Evolutionary conservation across 1,284 basidiomycete species (phyloP), one percentile per base, ranked within the genome.

Genomic region (Pterulicium gracile): DNA sequence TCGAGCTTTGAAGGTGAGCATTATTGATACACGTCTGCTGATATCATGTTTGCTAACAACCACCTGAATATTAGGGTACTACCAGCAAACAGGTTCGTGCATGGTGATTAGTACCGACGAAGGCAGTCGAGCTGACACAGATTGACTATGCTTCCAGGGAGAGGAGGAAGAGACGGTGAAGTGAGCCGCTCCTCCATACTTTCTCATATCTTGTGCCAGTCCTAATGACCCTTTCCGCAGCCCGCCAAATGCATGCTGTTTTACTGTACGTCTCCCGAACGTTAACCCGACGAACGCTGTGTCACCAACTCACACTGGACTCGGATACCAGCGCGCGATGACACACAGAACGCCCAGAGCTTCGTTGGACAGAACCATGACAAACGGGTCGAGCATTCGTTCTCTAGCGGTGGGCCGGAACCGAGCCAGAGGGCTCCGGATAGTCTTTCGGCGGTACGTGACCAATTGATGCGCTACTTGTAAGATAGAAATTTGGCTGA

Each of bases 91-190:
- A 45, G 88, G 88, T 74, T 48, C 45, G 56, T 42, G 34, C 36
- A 17, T n/a, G n/a, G n/a, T n/a, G n/a, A n/a, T n/a, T n/a, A n/a
- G n/a, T n/a, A n/a, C n/a, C n/a, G n/a, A n/a, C n/a, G n/a, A n/a
- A n/a, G n/a, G n/a, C n/a, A n/a, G n/a, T n/a, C n/a, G n/a, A n/a
- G n/a, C n/a, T n/a, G 19, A 34, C 21, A 5, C 21, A 44, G 17
- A 10, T 15, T 45, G 4, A 15, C 17, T n/a, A n/a, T 39, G 36
- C 36, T n/a, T 7, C 36, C 36, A 80, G 82, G 85, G 24, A 72
- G 88, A 49, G 90, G 85, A 36, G 90, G 89, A n/a, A 72, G 90
- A 47, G 88, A 93, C 60, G 86, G 86, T 32, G 63, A 72, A 52
- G 87, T 88, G 54, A 58, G 77, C 65, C 3, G 23, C 12, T 14